Percentiles rank a stretch among this genome's conserved stretches.
Conservation (phyloP, 495 filamentous ascomycete species). For the Halenospora varia region DNA sequence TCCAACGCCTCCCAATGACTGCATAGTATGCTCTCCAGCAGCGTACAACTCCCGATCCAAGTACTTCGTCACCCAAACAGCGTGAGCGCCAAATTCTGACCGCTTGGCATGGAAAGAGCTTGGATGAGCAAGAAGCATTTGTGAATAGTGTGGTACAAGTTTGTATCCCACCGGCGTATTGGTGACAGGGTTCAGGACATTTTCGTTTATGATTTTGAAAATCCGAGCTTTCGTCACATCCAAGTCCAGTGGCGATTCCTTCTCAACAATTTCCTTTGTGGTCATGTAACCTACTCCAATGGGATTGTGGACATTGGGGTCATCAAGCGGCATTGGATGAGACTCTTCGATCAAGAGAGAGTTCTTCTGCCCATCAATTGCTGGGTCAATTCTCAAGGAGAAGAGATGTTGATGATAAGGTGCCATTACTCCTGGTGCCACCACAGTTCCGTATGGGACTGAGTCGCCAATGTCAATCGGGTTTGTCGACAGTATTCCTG, state of each 20-base stretch:
- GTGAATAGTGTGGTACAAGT: constrained; percentile 52
- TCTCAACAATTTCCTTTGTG: constrained; percentile 51
- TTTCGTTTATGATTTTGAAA: constrained; percentile 73
- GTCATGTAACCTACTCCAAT: constrained; percentile 27
- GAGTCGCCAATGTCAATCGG: constrained; percentile 60
- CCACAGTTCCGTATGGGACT: constrained; percentile 62
- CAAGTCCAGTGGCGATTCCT: constrained; percentile 57
- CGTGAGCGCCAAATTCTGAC: constrained; percentile 31
- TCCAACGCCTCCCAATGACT: constrained; percentile 37
- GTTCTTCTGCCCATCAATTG: constrained; percentile 69
- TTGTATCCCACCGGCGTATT: constrained; percentile 32
- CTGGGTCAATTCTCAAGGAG: constrained; percentile 76
- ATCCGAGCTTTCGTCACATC: constrained; percentile 56
- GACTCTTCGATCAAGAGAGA: constrained; percentile 64
- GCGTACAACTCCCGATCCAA: constrained; percentile 32
- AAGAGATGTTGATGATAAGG: constrained; percentile 88
- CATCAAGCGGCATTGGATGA: constrained; percentile 55
- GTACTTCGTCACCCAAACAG: constrained; percentile 34
- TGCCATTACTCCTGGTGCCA: constrained; percentile 50
- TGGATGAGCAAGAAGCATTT: constrained; percentile 30
- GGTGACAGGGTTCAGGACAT: constrained; percentile 61
- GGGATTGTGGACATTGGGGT: constrained; percentile 1
- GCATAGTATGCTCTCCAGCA: constrained; percentile 38
- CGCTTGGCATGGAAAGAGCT: constrained; percentile 30
- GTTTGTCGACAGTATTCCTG: constrained; percentile 73